Conservation (phyloP, 192 early-diverging fungal genomes). For the Umbelopsis isabellina region DNA sequence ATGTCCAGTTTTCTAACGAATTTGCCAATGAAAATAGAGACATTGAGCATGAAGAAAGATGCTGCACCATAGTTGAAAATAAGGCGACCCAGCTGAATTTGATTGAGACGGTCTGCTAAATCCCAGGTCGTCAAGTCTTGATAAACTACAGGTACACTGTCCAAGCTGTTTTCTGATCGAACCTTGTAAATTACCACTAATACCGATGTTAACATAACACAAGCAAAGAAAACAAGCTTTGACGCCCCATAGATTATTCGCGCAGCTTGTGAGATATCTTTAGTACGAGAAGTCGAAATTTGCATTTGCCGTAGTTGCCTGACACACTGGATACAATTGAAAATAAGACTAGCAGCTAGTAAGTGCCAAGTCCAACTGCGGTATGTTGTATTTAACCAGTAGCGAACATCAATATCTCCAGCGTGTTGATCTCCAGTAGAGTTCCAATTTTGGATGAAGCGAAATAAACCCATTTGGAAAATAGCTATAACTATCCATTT, state of each 20-base stretch:
- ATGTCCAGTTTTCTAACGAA: constrained; percentile 33
- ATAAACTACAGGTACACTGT: constrained; percentile 21
- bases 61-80: constrained; percentile 40
- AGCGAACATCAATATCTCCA: constrained; percentile 47
- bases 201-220: constrained; percentile 11
- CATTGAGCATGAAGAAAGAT: constrained; percentile 28
- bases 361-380: constrained; percentile 36
- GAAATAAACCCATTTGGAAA: constrained; percentile 42
- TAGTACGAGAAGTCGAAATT: not conserved
- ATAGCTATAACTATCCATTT: not conserved
- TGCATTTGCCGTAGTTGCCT: not conserved
- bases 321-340: not conserved
- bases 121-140: constrained; percentile 11
- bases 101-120: constrained; percentile 19
- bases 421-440: constrained; percentile 54
- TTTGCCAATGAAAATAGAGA: constrained; percentile 15
- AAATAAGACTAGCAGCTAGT: constrained; percentile 12
- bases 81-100: constrained; percentile 32
- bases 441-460: constrained; percentile 49
- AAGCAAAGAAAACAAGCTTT: not conserved
- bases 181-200: constrained; percentile 40
- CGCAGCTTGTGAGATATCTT: constrained; percentile 8
- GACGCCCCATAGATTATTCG: not conserved
- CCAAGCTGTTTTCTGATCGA: constrained; percentile 21
- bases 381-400: constrained; percentile 43